Conservation (phyloP, 73 alveolate species). For the Paramecium sexaurelia region DNA sequence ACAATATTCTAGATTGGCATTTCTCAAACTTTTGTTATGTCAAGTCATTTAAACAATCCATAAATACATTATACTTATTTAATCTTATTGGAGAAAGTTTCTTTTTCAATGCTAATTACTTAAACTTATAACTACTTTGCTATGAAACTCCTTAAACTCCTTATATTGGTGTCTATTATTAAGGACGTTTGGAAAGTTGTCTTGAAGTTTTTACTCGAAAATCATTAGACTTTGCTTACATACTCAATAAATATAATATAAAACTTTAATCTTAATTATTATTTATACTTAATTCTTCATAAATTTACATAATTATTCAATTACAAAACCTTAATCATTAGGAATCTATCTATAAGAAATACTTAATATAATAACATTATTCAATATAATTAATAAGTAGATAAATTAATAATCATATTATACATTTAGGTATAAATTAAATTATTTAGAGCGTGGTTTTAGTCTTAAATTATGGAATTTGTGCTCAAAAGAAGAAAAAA, state of each 20-base stretch:
- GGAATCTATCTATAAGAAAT: too few species aligned
- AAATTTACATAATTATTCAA: not conserved
- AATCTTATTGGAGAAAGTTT: slow-evolving; percentile 28
- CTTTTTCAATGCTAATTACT: not conserved
- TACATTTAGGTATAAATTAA: too few species aligned
- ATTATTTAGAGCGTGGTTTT: not conserved
- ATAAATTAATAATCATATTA: too few species aligned
- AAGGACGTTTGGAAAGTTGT: not conserved
- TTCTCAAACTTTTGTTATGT: slow-evolving; percentile 36
- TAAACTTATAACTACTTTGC: not conserved
- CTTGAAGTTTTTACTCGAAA: slow-evolving; percentile 38
- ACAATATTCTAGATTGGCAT: slow-evolving; percentile 16
- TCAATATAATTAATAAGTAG: not conserved
- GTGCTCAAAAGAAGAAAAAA: not conserved
- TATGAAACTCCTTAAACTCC: not conserved
- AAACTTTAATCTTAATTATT: not conserved
- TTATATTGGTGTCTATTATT: not conserved
- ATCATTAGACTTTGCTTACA: slow-evolving; percentile 15
- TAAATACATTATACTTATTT: slow-evolving; percentile 24
- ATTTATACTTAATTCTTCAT: not conserved
- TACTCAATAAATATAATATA: not conserved
- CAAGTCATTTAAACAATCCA: slow-evolving; percentile 49
- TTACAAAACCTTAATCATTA: too few species aligned
- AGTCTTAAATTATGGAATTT: slow-evolving; percentile 33
- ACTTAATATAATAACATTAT: not conserved